Evolutionary conservation across 2,329 filamentous ascomycete genomes (phyloP).

Genomic region (Colletotrichum melonis): DNA sequence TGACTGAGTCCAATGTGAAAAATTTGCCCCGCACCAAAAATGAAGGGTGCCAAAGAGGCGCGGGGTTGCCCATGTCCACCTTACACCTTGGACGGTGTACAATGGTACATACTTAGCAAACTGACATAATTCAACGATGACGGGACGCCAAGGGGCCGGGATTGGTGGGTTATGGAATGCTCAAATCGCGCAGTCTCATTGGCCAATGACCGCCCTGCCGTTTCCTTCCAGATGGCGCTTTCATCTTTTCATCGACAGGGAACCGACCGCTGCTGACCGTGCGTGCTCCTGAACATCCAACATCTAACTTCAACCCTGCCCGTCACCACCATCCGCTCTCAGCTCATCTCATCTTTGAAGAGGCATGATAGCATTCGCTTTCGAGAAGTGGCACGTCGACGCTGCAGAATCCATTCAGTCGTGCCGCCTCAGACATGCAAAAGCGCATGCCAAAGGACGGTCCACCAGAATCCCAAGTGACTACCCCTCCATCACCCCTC

Average conservation of each 20-base stretch:
- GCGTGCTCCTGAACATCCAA: background rate
- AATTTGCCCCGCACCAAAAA: slow-evolving; percentile 11
- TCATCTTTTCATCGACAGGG: background rate
- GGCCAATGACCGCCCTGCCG: background rate
- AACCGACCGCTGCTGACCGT: background rate
- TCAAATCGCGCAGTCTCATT: background rate
- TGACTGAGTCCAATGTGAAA: background rate
- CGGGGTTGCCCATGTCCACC: slow-evolving; percentile 12
- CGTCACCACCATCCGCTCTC: background rate
- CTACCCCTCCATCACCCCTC: slow-evolving; percentile 10
- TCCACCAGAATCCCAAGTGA: background rate
- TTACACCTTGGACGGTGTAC: background rate
- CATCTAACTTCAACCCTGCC: background rate
- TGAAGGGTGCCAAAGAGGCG: background rate
- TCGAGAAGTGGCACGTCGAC: background rate
- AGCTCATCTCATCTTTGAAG: background rate
- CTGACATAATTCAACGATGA: background rate
- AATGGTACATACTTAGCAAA: background rate
- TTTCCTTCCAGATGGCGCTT: background rate
- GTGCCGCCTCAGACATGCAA: background rate
- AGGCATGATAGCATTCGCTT: background rate
- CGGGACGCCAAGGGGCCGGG: slow-evolving; percentile 10
- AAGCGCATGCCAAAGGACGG: background rate
- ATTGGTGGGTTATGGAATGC: background rate
- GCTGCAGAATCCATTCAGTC: background rate